Percentiles rank a stretch among this genome's conserved stretches.
phyloP scores from a whole-genome alignment of 2,329 filamentous ascomycete species.

The Thermomyces lanuginosus region DNA sequence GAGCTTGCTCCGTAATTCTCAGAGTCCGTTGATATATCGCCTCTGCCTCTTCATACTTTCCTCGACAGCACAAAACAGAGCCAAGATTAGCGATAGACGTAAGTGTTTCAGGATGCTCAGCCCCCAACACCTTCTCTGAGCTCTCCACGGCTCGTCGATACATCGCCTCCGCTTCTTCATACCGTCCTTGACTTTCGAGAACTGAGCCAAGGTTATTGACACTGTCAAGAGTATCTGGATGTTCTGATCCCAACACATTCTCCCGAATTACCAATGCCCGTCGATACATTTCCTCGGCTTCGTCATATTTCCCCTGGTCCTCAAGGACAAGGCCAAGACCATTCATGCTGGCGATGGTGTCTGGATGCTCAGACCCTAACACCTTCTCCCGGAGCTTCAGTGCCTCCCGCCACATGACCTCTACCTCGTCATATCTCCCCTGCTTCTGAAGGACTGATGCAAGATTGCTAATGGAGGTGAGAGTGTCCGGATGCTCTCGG shows the following conservation, averaged over 20 bases:
- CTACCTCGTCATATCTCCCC: background rate
- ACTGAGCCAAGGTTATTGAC: background rate
- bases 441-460: background rate
- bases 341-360: background rate
- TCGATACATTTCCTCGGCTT: conserved; percentile 1
- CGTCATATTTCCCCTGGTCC: conserved; percentile 1
- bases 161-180: conserved; percentile 2
- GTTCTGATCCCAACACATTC: background rate
- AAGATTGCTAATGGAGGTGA: background rate
- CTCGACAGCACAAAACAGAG: too few species aligned
- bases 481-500: conserved; percentile 6
- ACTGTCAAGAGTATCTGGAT: conserved; percentile 1
- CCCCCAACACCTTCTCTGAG: background rate
- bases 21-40: too few species aligned
- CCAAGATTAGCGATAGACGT: too few species aligned
- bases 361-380: background rate
- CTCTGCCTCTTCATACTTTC: too few species aligned
- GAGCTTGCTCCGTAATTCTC: too few species aligned
- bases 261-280: background rate
- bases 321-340: background rate
- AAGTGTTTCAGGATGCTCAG: conserved; percentile 1
- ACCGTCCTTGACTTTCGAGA: background rate
- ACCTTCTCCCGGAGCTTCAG: background rate
- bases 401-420: conserved; percentile 1
- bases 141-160: background rate